A percentile compares a stretch with the other conserved stretches of the same genome.
Evolutionary conservation across 306 rosid genomes (phyloP).

Genomic region (Citrullus mucosospermus): DNA sequence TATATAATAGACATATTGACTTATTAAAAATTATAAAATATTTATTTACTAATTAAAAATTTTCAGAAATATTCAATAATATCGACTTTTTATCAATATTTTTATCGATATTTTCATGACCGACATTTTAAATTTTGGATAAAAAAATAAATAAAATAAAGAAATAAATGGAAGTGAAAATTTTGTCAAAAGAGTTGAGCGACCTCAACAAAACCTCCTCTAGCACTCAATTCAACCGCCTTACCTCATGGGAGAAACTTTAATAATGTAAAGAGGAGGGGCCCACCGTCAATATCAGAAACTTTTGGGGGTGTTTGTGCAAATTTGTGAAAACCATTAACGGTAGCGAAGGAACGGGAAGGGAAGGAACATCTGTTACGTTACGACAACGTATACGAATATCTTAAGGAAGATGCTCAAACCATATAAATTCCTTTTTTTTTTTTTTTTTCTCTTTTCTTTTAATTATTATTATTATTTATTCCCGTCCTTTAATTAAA

Average conservation of each 20-base stretch:
- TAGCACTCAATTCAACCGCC: not conserved
- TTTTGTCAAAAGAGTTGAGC: not conserved
- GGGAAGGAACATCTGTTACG: not conserved
- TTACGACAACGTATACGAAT: not conserved
- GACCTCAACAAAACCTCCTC: not conserved
- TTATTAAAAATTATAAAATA: too few relatives aligned
- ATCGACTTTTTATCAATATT: too few relatives aligned
- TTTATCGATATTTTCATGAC: too few relatives aligned
- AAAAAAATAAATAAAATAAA: not conserved
- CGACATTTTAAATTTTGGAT: too few relatives aligned
- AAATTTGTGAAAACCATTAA: not conserved
- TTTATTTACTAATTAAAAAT: too few relatives aligned
- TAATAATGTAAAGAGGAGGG: not conserved
- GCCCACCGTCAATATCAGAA: not conserved
- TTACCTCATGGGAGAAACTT: not conserved
- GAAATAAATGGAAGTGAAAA: too few relatives aligned
- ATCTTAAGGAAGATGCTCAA: not conserved
- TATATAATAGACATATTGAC: too few relatives aligned
- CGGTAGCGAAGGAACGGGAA: not conserved
- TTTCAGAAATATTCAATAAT: too few relatives aligned
- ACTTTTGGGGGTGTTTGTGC: not conserved
- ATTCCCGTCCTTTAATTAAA: not conserved
- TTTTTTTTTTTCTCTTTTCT: too few relatives aligned
- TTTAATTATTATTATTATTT: not conserved
- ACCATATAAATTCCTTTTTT: not conserved